Conservation (phyloP, 75 land plant species). For the Sequoia sempervirens region DNA sequence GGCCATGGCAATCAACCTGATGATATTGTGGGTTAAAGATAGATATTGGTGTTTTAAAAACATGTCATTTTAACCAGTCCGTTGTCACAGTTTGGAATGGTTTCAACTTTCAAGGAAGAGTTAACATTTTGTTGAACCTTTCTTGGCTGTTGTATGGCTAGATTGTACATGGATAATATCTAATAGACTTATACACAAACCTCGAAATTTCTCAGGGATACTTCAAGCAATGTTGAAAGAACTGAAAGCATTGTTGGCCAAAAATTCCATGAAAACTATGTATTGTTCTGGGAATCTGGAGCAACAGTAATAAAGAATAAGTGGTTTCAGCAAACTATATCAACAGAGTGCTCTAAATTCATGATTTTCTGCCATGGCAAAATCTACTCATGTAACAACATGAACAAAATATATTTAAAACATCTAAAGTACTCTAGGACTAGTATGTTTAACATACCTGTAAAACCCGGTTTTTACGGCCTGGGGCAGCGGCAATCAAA, state of each 20-base stretch:
- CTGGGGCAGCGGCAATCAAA: slow-evolving; percentile 95
- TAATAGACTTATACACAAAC: background rate
- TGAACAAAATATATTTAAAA: background rate
- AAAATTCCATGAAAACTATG: background rate
- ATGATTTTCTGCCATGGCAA: background rate
- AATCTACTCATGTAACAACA: background rate
- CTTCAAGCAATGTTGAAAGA: background rate
- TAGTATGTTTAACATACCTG: slow-evolving; percentile 45
- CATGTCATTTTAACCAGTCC: background rate
- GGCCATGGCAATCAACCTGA: background rate
- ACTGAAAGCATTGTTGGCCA: background rate
- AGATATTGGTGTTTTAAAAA: background rate
- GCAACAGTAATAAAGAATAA: background rate
- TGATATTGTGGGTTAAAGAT: background rate
- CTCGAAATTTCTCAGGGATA: background rate
- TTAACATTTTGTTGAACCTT: background rate
- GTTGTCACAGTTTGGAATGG: background rate
- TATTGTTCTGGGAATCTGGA: background rate
- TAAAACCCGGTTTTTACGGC: slow-evolving; percentile 70
- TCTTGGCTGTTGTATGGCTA: background rate
- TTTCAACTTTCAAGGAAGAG: background rate
- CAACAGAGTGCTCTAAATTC: background rate
- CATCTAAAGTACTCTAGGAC: background rate
- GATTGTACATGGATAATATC: background rate
- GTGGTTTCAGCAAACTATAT: background rate